phyloP scores from a whole-genome alignment of 2,329 filamentous ascomycete genomes.

The Epichloe gansuensis region DNA sequence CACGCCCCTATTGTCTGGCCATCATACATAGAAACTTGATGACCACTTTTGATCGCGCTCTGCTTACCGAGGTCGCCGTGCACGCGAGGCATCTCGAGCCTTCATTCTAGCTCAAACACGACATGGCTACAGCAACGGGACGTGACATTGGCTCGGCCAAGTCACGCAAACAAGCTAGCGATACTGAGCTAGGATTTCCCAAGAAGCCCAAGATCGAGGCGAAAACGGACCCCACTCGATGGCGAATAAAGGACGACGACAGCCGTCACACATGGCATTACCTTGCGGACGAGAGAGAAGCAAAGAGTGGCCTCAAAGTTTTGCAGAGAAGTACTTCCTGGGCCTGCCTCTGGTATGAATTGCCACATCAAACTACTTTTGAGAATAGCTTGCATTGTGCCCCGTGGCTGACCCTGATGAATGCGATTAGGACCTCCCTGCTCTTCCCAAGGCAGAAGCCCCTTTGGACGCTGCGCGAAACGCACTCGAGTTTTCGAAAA shows the following conservation, averaged over 20 bases:
- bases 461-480: conserved; percentile 72
- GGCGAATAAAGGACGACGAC: conserved; percentile 72
- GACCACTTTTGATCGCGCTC: not conserved
- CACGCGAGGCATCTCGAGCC: not conserved
- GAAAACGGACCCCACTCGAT: conserved; percentile 68
- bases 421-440: conserved; percentile 52
- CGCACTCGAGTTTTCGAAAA: conserved; percentile 80
- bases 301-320: conserved; percentile 69
- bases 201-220: conserved; percentile 37
- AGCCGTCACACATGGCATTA: conserved; percentile 95
- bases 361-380: not conserved
- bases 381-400: not conserved
- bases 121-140: conserved; percentile 20
- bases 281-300: conserved; percentile 58
- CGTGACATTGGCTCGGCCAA: conserved; percentile 19
- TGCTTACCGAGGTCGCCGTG: not conserved
- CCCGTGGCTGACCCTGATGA: not conserved
- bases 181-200: conserved; percentile 24
- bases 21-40: not conserved
- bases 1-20: not conserved
- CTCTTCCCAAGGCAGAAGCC: conserved; percentile 56
- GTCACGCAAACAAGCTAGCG: conserved; percentile 31
- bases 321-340: conserved; percentile 81
- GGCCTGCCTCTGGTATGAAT: conserved; percentile 60
- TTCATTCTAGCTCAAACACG: not conserved